phyloP scores from a whole-genome alignment of 345 rosid genomes.

The Limnanthes douglasii region DNA sequence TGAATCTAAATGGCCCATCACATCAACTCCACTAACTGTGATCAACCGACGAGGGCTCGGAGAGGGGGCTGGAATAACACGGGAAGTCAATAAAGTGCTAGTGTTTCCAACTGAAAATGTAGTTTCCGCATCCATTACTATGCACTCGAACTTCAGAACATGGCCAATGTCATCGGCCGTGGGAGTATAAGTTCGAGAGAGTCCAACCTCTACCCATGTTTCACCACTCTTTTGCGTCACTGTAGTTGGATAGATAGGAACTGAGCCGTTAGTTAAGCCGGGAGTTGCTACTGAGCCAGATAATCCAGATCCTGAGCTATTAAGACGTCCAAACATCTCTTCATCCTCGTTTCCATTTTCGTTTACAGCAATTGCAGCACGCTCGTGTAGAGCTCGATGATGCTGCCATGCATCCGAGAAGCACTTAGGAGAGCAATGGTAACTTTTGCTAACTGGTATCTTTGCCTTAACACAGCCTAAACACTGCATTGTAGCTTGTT shows the following conservation, averaged over 20 bases:
- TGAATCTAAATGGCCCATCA: conserved; percentile 32
- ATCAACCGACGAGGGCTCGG: conserved; percentile 52
- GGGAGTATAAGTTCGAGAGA: conserved; percentile 46
- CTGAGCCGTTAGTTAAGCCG: conserved; percentile 34
- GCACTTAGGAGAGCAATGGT: conserved; percentile 64
- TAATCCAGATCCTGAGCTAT: conserved; percentile 39
- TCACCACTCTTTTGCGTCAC: conserved; percentile 39
- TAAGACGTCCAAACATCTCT: conserved; percentile 44
- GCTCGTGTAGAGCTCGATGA: conserved; percentile 55
- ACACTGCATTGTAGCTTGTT: conserved; percentile 58
- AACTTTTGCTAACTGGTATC: conserved; percentile 42
- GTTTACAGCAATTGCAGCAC: conserved; percentile 44
- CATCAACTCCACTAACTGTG: conserved; percentile 31
- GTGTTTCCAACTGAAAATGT: conserved; percentile 27
- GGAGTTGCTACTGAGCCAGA: conserved; percentile 32
- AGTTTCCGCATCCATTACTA: conserved; percentile 35
- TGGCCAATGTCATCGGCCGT: conserved; percentile 56
- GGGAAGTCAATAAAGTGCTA: conserved; percentile 32
- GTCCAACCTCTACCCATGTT: conserved; percentile 60
- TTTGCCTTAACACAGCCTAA: conserved; percentile 40
- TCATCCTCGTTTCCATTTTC: conserved; percentile 51
- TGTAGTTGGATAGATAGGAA: conserved; percentile 36
- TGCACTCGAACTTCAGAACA: conserved; percentile 53
- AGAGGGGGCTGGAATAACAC: conserved; percentile 59
- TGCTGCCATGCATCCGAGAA: conserved; percentile 71